phyloP scores from a whole-genome alignment of 129 eudicot genomes.

The Tagetes patula region DNA sequence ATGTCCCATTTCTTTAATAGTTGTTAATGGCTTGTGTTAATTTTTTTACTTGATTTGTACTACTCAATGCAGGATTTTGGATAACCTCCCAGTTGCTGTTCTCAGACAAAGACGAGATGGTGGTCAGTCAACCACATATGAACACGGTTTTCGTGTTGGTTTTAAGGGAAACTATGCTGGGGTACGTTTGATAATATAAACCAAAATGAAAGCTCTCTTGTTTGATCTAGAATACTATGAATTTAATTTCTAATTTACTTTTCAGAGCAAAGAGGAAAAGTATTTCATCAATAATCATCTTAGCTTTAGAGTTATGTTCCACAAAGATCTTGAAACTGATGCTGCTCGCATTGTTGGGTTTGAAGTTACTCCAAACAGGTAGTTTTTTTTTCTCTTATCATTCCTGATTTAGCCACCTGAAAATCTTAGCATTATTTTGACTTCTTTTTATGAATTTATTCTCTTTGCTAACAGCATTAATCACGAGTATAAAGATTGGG shows the following conservation, averaged over 20 bases:
- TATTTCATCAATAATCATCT: constrained; percentile 88
- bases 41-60: neutral
- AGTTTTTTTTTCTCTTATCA: neutral
- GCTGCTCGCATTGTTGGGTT: constrained; percentile 93
- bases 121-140: constrained; percentile 65
- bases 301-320: constrained; percentile 95
- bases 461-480: constrained; percentile 49
- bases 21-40: neutral
- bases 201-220: neutral
- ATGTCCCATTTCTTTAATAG: neutral
- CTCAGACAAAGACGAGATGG: constrained; percentile 90
- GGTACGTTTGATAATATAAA: constrained; percentile 47
- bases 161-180: constrained; percentile 95
- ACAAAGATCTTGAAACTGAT: constrained; percentile 82
- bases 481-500: constrained; percentile 94
- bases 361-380: constrained; percentile 98
- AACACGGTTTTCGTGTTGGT: constrained; percentile 96
- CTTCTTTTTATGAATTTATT: neutral
- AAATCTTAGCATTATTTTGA: neutral
- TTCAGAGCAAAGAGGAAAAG: constrained; percentile 90
- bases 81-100: constrained; percentile 96
- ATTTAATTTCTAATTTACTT: constrained; percentile 16
- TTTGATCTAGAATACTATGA: neutral
- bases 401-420: neutral
- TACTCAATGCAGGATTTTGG: constrained; percentile 65